Evolutionary conservation across 2,329 filamentous ascomycete genomes (phyloP).

Genomic region (Penicillium sp.): DNA sequence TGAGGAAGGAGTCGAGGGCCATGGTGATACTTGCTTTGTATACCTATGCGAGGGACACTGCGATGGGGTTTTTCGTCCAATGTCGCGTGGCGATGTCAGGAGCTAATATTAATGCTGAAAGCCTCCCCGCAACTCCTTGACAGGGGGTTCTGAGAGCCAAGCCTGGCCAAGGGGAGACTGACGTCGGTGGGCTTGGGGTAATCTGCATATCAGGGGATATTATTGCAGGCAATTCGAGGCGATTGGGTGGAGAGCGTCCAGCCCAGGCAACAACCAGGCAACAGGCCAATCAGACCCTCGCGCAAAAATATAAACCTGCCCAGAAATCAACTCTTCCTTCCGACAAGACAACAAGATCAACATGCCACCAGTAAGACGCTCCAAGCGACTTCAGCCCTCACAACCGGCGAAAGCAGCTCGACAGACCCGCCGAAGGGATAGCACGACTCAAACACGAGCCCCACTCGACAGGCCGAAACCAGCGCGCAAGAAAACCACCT

Average conservation of each 20-base stretch:
- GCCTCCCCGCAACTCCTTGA: too few species aligned
- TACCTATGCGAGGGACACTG: too few species aligned
- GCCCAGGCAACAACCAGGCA: constrained; percentile 1
- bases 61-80: too few species aligned
- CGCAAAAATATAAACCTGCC: not conserved
- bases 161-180: too few species aligned
- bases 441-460: not conserved
- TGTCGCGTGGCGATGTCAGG: too few species aligned
- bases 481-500: not conserved
- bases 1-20: not conserved
- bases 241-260: not conserved
- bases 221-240: not conserved
- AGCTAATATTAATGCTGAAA: too few species aligned
- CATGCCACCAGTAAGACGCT: not conserved
- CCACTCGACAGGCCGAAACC: not conserved
- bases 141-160: too few species aligned
- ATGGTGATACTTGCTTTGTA: not conserved
- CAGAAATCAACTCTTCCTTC: not conserved
- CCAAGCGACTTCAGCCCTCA: not conserved
- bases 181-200: not conserved
- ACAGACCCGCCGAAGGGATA: not conserved
- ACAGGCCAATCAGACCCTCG: not conserved
- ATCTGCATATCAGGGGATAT: too few species aligned
- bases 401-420: not conserved
- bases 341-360: not conserved